Base-by-base conservation (phyloP, 2,329 filamentous ascomycete genomes). In the Arachnopeziza araneosa region DNA sequence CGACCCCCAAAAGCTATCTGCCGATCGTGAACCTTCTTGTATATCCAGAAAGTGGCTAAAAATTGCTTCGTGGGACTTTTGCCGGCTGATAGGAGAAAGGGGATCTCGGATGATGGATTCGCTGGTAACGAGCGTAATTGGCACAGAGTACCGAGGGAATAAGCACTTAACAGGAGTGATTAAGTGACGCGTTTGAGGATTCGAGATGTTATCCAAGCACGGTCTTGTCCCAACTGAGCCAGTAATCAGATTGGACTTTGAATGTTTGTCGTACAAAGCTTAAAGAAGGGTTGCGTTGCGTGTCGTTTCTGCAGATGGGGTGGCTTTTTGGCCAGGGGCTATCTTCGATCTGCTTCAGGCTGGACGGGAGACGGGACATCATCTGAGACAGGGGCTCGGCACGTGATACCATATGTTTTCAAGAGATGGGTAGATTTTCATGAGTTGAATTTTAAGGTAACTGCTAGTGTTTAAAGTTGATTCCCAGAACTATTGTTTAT, bases 101-200 rank as follows among this genome's bases (percentile, higher is more conserved):
- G 52, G 52, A 52, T 52, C 14, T 21, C n/a, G 23, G 30, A 22
- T 30, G 55, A 24, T 52, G 19, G 55, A 24, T 32, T 23, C 60
- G 55, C 59, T 58, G 54, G 36, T 44, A 81, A 80, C 79, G 80
- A 83, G 72, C 71, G 81, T 73, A 83, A 83, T 76, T 71, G 80
- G 80, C 72, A 82, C 78, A 63, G 70, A 82, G 76, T 79, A 79
- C 80, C 79, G 23, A 54, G 7, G 19, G 22, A 52, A 44, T 44
- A 44, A 44, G 36, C 36, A 44, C 10, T 44, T 14, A 12, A 44
- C 36, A 44, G 36, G 36, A 17, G 36, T 44, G 36, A 44, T 9
- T 30, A 30, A 30, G 26, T 30, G 26, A 30, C 26, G 26, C 36
- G 36, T 44, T 44, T 6, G 17, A 19, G 17, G 17, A 44, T 44